A percentile compares a stretch with the other conserved stretches of the same genome.
These are phyloP conservation scores for Lactifluus piperatus DNA, from an alignment of 768 basidiomycete genomes.

Conservation along the genomic window DNA sequence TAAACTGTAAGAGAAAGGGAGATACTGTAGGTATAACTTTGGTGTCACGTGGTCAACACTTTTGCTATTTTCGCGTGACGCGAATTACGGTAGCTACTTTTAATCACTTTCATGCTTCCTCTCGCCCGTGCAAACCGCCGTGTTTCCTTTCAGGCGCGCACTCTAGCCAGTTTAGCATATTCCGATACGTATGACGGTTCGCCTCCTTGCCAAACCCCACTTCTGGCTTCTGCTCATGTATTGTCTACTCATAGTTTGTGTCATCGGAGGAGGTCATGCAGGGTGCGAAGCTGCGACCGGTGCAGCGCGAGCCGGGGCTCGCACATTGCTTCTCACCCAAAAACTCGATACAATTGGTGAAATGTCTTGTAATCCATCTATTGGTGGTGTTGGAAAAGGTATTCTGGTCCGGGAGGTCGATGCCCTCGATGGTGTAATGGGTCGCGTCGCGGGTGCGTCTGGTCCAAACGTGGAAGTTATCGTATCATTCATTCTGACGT, in stretches of 20 bases:
- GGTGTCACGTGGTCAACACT: no score
- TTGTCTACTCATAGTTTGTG: slow-evolving; percentile 43
- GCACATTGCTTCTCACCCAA: slow-evolving; percentile 76
- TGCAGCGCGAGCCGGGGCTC: slow-evolving; percentile 74
- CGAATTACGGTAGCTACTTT: no score
- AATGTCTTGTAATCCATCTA: slow-evolving; percentile 86
- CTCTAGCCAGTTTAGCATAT: neutral
- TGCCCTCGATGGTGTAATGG: slow-evolving; percentile 83
- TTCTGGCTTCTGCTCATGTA: neutral
- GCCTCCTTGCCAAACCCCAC: neutral
- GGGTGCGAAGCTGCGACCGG: slow-evolving; percentile 89
- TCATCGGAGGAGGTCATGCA: slow-evolving; percentile 90
- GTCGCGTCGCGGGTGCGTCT: slow-evolving; percentile 61
- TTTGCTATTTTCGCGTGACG: no score
- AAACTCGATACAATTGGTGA: slow-evolving; percentile 72
- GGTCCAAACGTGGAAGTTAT: neutral
- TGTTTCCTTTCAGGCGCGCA: neutral
- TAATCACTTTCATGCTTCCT: slow-evolving; percentile 3
- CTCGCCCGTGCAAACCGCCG: neutral
- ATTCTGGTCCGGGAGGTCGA: slow-evolving; percentile 88
- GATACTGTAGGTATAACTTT: no score
- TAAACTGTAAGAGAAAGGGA: no score
- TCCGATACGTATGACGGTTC: slow-evolving; percentile 9
- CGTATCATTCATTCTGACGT: neutral
- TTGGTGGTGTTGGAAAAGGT: slow-evolving; percentile 89